Conservation (phyloP, 129 eudicot species). For the Apium graveolens region DNA sequence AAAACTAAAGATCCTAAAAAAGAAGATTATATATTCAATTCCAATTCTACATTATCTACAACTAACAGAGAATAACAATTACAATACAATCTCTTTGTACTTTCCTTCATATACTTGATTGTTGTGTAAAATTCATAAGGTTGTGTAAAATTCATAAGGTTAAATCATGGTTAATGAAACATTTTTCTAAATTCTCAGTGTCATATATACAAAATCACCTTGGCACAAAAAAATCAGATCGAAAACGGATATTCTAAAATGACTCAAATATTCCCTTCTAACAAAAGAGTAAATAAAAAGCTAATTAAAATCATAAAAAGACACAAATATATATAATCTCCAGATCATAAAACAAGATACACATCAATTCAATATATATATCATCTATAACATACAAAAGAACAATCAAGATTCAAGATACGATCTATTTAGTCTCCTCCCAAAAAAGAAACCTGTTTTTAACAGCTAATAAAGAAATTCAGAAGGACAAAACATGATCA, state of each 20-base stretch:
- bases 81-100: too few species aligned
- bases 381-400: background rate
- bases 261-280: background rate
- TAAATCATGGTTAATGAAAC: too few species aligned
- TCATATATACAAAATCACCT: background rate
- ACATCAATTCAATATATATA: background rate
- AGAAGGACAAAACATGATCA: background rate
- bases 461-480: background rate
- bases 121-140: too few species aligned
- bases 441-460: background rate
- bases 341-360: background rate
- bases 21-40: too few species aligned
- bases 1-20: too few species aligned
- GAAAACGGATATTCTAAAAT: background rate
- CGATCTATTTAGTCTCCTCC: background rate
- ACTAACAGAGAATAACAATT: too few species aligned
- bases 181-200: too few species aligned
- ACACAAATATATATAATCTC: background rate
- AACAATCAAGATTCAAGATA: background rate
- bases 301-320: background rate
- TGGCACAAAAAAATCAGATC: background rate
- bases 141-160: background rate
- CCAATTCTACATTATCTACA: too few species aligned
- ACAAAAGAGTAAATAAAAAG: background rate
- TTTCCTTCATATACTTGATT: too few species aligned